Base-by-base conservation (phyloP, 495 filamentous ascomycete genomes). In the Schizothecium vesticola region DNA sequence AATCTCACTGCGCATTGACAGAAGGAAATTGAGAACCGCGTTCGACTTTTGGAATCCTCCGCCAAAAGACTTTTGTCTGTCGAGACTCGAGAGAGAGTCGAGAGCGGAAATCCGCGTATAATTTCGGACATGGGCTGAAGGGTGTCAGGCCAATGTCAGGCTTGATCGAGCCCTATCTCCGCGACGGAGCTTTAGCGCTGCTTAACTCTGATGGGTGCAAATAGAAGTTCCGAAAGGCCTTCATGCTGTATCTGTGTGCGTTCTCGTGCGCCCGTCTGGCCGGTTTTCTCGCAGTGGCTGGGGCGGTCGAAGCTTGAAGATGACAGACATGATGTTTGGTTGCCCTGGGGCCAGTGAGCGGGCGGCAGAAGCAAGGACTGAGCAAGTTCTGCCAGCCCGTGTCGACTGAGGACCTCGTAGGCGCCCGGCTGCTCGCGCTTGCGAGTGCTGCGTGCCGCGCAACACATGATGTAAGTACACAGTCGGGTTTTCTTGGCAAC, bases 401-500 rank as follows among this genome's bases (percentile, higher is more conserved):
- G 26, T 28, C 64, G 25, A 43, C 13, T 43, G 3, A 51, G 16
- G 56, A 7, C 56, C 5, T 61, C 26, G 28, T 51, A 59, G 26
- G 13, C 51, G 31, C 19, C 29, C 23, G 31, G 63, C 55, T 65
- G 25, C 65, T 22, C 56, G 65, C 56, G 57, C 65, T 66, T 66
- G 65, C 36, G 19, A 26, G n/a, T 43, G 26, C 56, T 56, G 19
- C 21, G 24, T 66, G 29, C 65, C 57, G 56, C 56, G 64, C 59
- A 29, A 36, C 23, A 6, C 56, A 58, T 59, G 26, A 13, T 29
- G 33, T n/a, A n/a, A n/a, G n/a, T 19, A 21, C 26, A 65, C 33
- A 19, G 33, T 43, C 19, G 33, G 33, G 13, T 71, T 67, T 60
- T 19, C 31, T 72, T 70, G 66, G 68, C 60, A 69, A 60, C 68